Evolutionary conservation across 176 grass and related monocot genomes (phyloP), one percentile per base, ranked within the genome.

Genomic region (Bonia amplexicaulis): DNA sequence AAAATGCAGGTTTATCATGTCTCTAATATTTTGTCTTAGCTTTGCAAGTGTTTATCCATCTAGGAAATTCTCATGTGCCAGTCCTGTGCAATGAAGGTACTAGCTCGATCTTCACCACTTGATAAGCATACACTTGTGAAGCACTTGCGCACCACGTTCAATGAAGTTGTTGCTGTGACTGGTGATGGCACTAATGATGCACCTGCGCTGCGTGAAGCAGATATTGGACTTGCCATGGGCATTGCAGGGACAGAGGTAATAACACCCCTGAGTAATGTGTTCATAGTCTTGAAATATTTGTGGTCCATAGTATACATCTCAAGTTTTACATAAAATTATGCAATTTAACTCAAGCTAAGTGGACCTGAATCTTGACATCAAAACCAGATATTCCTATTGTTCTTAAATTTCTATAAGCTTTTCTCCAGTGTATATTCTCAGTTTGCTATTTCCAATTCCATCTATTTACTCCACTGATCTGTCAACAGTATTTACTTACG

Each of bases 221-320:
- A 97, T 90, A 95, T 97, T 88, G 95, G 95, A 83, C 92, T 97
- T 86, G 95, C 95, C 79, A 97, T 97, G 95, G 95, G 95, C 65
- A 89, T 97, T 88, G 85, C 91, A 17, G 95, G 95, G 69, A 97
- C 95, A 55, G 95, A 97, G 95, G 95, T 97, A 90, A 69, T 69
- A 16, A 70, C 23, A 62, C 45, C 6, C 12, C 41, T 9, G 7
- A 81, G 8, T 69, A 31, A 75, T 78, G 78, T 57, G 27, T 71
- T 1, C 23, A 81, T 71, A 77, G 59, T 68, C 15, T 70, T 49
- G 64, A 77, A 25, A 53, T 77, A 33, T 53, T 74, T 41, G 1
- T 25, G 25, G 62, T 10, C 67, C 63, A 82, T 37, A 52, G 9
- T 65, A 49, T 51, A 49, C 55, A 85, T 51, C 14, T 78, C 74